phyloP scores from a whole-genome alignment of 1,284 basidiomycete genomes.

The Bondarzewia mesenterica region DNA sequence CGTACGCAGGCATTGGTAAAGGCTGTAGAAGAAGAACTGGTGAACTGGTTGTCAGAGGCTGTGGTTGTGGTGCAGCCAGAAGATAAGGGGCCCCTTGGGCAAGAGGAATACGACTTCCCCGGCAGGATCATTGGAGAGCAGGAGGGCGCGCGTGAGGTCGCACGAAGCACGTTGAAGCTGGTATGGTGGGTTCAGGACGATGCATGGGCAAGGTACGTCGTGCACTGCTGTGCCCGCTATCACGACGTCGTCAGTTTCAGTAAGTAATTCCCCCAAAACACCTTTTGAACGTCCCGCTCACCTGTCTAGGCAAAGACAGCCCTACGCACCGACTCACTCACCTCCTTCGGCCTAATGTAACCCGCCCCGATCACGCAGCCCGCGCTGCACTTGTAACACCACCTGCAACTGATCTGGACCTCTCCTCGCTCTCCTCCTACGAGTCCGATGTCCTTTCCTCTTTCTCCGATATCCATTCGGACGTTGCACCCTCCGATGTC shows the following conservation, averaged over 20 bases:
- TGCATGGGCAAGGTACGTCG: conserved; percentile 66
- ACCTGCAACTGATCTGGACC: conserved; percentile 51
- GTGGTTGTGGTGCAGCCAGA: conserved; percentile 50
- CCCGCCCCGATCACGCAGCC: conserved; percentile 44
- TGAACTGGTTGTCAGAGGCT: conserved; percentile 51
- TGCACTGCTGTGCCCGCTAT: conserved; percentile 75
- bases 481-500: conserved; percentile 17
- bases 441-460: conserved; percentile 44
- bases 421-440: conserved; percentile 24
- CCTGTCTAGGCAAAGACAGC: conserved; percentile 54
- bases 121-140: conserved; percentile 44
- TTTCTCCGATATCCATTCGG: conserved; percentile 39
- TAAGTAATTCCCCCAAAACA: conserved; percentile 27
- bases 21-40: conserved; percentile 58
- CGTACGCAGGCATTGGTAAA: conserved; percentile 51
- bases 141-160: conserved; percentile 51
- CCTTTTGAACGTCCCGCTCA: neutral
- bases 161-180: conserved; percentile 54
- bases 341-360: conserved; percentile 67
- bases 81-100: conserved; percentile 13
- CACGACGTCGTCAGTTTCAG: conserved; percentile 75
- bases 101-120: conserved; percentile 21
- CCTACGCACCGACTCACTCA: conserved; percentile 60
- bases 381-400: conserved; percentile 52
- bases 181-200: conserved; percentile 68